Conservation (phyloP, 768 basidiomycete genomes). For the Kwoniella sp. region DNA sequence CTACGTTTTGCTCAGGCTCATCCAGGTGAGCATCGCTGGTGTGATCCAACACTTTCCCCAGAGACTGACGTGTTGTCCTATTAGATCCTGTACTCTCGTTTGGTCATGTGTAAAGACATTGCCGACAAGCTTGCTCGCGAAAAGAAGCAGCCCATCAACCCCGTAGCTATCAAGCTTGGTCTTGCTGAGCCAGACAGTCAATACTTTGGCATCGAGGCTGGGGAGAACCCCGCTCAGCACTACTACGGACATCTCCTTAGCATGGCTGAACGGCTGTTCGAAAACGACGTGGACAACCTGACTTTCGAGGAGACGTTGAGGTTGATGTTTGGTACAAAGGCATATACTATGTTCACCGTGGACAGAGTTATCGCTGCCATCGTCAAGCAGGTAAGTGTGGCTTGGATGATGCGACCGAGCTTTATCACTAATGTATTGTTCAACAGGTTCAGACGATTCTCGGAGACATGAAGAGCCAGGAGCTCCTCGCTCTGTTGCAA, state of each 20-base stretch:
- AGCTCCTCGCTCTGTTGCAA: conserved; percentile 72
- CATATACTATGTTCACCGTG: conserved; percentile 85
- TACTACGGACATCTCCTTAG: conserved; percentile 85
- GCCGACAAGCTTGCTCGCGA: conserved; percentile 61
- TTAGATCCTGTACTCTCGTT: conserved; percentile 81
- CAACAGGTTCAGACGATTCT: conserved; percentile 77
- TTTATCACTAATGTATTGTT: conserved; percentile 17
- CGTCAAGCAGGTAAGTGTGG: conserved; percentile 79
- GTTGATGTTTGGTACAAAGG: conserved; percentile 63
- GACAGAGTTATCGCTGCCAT: conserved; percentile 86
- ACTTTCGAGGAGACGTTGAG: conserved; percentile 93
- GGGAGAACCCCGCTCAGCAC: conserved; percentile 57
- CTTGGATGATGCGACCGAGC: conserved; percentile 55
- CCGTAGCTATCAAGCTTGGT: conserved; percentile 75
- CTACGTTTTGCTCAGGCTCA: conserved; percentile 78
- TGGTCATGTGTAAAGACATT: conserved; percentile 77
- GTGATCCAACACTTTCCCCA: neutral
- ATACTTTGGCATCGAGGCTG: conserved; percentile 40
- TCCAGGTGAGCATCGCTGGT: conserved; percentile 92
- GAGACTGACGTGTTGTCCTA: conserved; percentile 10
- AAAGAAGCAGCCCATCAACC: conserved; percentile 57
- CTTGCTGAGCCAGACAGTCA: conserved; percentile 61
- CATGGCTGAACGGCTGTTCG: conserved; percentile 88
- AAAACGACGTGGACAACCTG: conserved; percentile 83
- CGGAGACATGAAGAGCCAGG: conserved; percentile 78